These are phyloP conservation scores for Fragilaria crotonensis DNA, from an alignment of 108 stramenopile species.

Conservation along the genomic window DNA sequence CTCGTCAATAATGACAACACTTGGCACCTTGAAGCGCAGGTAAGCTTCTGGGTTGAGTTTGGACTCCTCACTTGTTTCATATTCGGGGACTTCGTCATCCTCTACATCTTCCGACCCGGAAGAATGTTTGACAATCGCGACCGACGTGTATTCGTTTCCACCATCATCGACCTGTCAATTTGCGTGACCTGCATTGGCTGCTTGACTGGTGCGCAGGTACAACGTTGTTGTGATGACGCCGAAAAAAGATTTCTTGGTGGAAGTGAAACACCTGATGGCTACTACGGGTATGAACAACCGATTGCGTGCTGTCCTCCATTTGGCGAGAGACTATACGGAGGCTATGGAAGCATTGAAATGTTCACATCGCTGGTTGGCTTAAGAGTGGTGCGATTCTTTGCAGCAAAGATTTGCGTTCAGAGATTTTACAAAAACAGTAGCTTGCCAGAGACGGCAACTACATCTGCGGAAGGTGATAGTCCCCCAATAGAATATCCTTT, in stretches of 20 bases:
- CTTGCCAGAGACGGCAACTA: no score
- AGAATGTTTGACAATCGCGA: background rate
- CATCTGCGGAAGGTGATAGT: background rate
- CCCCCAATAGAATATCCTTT: no score
- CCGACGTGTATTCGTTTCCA: constrained; percentile 16
- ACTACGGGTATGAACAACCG: background rate
- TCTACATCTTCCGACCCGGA: constrained; percentile 14
- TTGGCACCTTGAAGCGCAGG: constrained; percentile 13
- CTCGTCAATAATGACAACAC: constrained; percentile 15
- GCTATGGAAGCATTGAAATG: constrained; percentile 71
- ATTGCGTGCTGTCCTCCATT: constrained; percentile 37
- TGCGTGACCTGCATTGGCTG: constrained; percentile 38
- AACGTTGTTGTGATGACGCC: constrained; percentile 48
- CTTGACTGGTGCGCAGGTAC: constrained; percentile 50
- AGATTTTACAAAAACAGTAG: background rate
- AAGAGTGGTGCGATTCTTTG: constrained; percentile 45
- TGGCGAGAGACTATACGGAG: constrained; percentile 55
- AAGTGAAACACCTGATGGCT: no score
- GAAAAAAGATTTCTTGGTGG: constrained; percentile 4
- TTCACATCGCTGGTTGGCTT: constrained; percentile 59
- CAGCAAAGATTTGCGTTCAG: constrained; percentile 14
- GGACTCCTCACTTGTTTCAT: constrained; percentile 32
- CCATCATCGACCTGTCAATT: constrained; percentile 42
- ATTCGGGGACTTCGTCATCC: constrained; percentile 12
- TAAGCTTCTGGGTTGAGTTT: constrained; percentile 53